Evolutionary conservation across 306 rosid genomes (phyloP).

Genomic region (Cicer bijugum): DNA sequence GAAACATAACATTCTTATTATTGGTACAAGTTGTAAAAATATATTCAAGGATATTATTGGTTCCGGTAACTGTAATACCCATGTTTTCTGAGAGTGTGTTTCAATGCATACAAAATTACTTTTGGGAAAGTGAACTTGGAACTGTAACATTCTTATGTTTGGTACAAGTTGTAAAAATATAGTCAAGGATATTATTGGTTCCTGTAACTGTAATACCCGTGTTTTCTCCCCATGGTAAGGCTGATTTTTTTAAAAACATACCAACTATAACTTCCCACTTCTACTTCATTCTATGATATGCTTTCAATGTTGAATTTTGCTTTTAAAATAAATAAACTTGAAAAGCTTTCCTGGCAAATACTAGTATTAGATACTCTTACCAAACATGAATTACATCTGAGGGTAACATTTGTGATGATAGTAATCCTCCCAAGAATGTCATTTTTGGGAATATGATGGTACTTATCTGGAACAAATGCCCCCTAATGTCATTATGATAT

Average conservation of each 20-base stretch:
- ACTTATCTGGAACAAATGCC: background rate
- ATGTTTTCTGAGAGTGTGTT: background rate
- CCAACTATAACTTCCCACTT: conserved; percentile 20
- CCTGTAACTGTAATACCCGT: background rate
- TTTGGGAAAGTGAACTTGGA: background rate
- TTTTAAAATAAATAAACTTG: background rate
- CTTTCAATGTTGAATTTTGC: background rate
- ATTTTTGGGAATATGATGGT: background rate
- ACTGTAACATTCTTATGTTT: background rate
- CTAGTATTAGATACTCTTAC: background rate
- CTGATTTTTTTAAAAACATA: background rate
- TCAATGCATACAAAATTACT: background rate
- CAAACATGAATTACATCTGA: background rate
- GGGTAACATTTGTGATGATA: background rate
- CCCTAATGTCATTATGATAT: conserved; percentile 8
- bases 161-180: background rate
- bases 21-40: background rate
- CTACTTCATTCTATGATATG: background rate
- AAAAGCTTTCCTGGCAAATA: background rate
- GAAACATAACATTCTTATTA: background rate
- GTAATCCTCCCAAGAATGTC: background rate
- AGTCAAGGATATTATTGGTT: background rate
- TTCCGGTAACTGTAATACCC: background rate
- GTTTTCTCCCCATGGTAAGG: background rate
- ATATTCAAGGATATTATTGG: background rate